phyloP scores from a whole-genome alignment of 2,329 filamentous ascomycete species.

The Aspergillus clavatus region DNA sequence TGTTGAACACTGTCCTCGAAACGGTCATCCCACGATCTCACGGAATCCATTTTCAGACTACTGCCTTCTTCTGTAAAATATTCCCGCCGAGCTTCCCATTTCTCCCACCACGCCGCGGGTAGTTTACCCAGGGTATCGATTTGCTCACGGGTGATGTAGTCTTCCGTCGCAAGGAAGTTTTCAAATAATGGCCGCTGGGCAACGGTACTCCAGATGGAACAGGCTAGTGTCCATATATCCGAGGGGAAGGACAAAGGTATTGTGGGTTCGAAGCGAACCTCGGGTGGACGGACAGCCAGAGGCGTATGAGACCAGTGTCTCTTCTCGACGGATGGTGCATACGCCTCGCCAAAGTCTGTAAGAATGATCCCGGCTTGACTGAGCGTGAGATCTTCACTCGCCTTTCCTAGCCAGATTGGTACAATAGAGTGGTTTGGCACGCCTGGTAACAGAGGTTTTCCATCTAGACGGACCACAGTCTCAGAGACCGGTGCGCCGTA shows the following conservation, averaged over 20 bases:
- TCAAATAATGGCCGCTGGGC: constrained; percentile 25
- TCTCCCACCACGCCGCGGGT: constrained; percentile 23
- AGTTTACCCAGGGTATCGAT: constrained; percentile 25
- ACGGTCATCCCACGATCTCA: constrained; percentile 11
- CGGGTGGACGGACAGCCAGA: constrained; percentile 28
- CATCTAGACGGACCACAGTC: constrained; percentile 20
- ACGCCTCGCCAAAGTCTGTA: constrained; percentile 28
- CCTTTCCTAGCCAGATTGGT: constrained; percentile 11
- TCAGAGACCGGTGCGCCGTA: constrained; percentile 20
- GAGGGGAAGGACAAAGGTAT: constrained; percentile 34
- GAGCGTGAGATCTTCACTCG: constrained; percentile 17
- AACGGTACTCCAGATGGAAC: constrained; percentile 35
- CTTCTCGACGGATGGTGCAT: constrained; percentile 12
- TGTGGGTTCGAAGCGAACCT: constrained; percentile 29
- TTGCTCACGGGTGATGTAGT: constrained; percentile 25
- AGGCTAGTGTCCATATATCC: constrained; percentile 39
- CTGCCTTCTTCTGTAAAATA: constrained; percentile 22
- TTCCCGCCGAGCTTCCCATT: constrained; percentile 15
- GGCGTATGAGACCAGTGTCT: constrained; percentile 20
- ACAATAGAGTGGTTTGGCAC: constrained; percentile 15
- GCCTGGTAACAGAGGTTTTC: constrained; percentile 12
- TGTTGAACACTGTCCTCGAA: constrained; percentile 22
- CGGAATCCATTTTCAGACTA: background rate
- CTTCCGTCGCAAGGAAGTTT: constrained; percentile 16
- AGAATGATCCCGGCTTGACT: constrained; percentile 20